Evolutionary conservation across 306 rosid species (phyloP).

Genomic region (Pyrus communis): DNA sequence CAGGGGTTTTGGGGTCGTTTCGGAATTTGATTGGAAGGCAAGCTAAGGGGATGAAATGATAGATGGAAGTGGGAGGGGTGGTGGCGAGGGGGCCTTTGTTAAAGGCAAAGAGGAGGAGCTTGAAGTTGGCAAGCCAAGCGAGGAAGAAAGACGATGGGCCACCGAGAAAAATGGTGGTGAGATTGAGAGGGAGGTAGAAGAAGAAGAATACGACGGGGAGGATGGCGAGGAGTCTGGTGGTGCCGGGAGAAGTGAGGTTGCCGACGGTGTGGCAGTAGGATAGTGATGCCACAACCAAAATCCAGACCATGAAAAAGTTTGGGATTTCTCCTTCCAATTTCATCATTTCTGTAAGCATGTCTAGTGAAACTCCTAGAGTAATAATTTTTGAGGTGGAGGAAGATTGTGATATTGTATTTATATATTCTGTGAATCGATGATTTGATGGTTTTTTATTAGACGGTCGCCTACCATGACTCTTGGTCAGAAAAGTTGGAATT

Average conservation of each 20-base stretch:
- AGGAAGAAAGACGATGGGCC: constrained; percentile 30
- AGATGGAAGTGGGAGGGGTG: constrained; percentile 26
- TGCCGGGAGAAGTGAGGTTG: constrained; percentile 16
- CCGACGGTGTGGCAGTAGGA: constrained; percentile 20
- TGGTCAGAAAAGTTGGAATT: no score
- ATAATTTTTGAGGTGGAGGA: neutral
- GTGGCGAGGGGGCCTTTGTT: constrained; percentile 27
- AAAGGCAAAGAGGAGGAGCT: constrained; percentile 39
- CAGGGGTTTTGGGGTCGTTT: neutral
- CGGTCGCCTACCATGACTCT: no score
- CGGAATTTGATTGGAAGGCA: constrained; percentile 66
- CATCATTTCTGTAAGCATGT: no score
- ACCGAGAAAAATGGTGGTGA: constrained; percentile 18
- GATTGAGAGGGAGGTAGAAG: constrained; percentile 24
- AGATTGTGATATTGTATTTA: no score
- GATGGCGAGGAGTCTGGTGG: constrained; percentile 8
- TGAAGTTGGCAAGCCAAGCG: constrained; percentile 40
- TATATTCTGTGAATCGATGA: no score
- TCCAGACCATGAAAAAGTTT: constrained; percentile 22
- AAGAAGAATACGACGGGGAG: constrained; percentile 21
- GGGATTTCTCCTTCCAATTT: constrained; percentile 28
- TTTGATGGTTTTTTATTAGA: no score
- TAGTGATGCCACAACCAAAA: constrained; percentile 19
- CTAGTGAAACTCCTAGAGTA: neutral
- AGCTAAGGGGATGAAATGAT: constrained; percentile 41